Conservation (phyloP, 2,329 filamentous ascomycete species). For the Botrytis galanthina region DNA sequence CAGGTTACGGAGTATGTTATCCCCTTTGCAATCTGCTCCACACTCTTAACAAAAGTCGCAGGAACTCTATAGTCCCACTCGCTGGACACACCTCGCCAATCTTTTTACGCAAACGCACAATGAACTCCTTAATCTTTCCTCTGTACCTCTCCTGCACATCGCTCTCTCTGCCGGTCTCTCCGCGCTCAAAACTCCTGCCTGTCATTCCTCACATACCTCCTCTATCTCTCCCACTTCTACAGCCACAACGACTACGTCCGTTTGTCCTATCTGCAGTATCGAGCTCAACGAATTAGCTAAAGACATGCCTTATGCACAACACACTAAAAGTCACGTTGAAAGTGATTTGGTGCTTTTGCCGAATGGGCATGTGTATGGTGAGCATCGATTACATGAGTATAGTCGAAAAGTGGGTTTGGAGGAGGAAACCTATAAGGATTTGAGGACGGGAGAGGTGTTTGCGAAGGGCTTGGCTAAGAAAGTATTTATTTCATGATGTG, state of each 20-base stretch:
- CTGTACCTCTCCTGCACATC: slow-evolving; percentile 81
- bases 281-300: slow-evolving; percentile 90
- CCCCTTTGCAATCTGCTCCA: neutral
- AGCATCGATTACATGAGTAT: slow-evolving; percentile 69
- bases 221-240: slow-evolving; percentile 37
- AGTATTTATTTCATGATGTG: slow-evolving; percentile 75
- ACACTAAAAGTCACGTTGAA: slow-evolving; percentile 91
- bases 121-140: slow-evolving; percentile 76
- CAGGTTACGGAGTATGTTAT: slow-evolving; percentile 48
- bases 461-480: slow-evolving; percentile 66
- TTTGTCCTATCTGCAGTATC: slow-evolving; percentile 94
- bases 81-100: slow-evolving; percentile 74
- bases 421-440: slow-evolving; percentile 69
- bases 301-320: slow-evolving; percentile 89
- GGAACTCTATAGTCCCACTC: slow-evolving; percentile 68
- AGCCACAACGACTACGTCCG: slow-evolving; percentile 51
- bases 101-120: slow-evolving; percentile 87
- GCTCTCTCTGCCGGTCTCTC: slow-evolving; percentile 89
- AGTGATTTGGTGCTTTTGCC: slow-evolving; percentile 82
- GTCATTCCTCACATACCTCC: slow-evolving; percentile 58
- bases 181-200: slow-evolving; percentile 91
- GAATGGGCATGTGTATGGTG: slow-evolving; percentile 82
- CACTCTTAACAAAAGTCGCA: slow-evolving; percentile 35
- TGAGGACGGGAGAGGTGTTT: slow-evolving; percentile 70
- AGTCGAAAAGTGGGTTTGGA: slow-evolving; percentile 75